phyloP scores from a whole-genome alignment of 257 asterid species.

The Capsicum pubescens region DNA sequence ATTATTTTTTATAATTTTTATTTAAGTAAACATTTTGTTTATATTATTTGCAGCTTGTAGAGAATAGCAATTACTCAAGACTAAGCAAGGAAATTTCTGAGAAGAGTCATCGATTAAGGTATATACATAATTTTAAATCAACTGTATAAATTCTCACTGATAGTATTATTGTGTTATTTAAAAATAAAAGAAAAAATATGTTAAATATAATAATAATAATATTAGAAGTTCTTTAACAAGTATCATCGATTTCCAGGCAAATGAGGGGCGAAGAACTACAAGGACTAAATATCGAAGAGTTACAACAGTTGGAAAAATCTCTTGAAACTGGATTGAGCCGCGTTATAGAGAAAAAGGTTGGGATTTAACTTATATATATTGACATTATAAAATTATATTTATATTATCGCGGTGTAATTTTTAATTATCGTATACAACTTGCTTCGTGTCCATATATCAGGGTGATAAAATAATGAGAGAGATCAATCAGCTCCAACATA shows the following conservation, averaged over 20 bases:
- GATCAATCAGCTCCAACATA: conserved; percentile 74
- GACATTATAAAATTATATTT: background rate
- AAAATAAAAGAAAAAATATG: background rate
- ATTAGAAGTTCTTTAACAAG: background rate
- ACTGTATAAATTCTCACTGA: background rate
- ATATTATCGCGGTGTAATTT: background rate
- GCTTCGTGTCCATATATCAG: conserved; percentile 39
- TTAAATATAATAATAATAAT: background rate
- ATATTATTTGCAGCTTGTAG: conserved; percentile 62
- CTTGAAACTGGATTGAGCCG: conserved; percentile 78
- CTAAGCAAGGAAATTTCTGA: conserved; percentile 76
- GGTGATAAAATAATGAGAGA: conserved; percentile 73
- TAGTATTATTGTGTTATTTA: background rate
- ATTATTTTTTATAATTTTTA: background rate
- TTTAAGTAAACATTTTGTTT: background rate
- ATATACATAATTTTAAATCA: background rate
- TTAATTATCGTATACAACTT: background rate
- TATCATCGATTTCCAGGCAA: conserved; percentile 47
- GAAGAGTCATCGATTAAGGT: conserved; percentile 72
- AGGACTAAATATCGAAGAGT: conserved; percentile 75
- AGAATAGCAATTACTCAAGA: conserved; percentile 60
- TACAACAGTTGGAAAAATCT: conserved; percentile 68
- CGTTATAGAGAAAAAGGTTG: conserved; percentile 73
- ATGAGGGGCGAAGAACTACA: conserved; percentile 96
- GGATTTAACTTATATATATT: background rate